phyloP scores from a whole-genome alignment of 2,329 filamentous ascomycete species.

The Cordyceps sp. region DNA sequence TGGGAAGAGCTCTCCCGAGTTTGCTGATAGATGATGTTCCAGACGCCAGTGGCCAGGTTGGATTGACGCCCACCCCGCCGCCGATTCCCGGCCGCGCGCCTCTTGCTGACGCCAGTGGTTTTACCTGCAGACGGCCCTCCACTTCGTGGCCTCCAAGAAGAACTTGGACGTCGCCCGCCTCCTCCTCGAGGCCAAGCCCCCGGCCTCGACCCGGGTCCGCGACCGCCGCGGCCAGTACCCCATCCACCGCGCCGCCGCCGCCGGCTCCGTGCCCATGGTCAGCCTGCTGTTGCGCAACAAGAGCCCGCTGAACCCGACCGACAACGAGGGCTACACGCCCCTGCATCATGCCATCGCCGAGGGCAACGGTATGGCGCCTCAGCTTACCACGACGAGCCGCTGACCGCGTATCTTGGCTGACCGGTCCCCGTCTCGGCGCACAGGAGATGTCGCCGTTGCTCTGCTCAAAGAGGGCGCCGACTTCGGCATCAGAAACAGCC shows the following conservation, averaged over 20 bases:
- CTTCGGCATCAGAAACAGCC: slow-evolving; percentile 54
- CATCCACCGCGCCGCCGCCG: slow-evolving; percentile 79
- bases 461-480: slow-evolving; percentile 78
- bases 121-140: slow-evolving; percentile 64
- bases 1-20: neutral
- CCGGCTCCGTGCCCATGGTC: slow-evolving; percentile 78
- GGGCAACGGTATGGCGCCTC: slow-evolving; percentile 37
- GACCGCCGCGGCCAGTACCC: slow-evolving; percentile 82
- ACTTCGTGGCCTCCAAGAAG: slow-evolving; percentile 82
- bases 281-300: slow-evolving; percentile 58
- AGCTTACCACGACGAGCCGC: neutral
- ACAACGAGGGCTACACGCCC: slow-evolving; percentile 70
- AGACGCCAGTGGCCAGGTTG: slow-evolving; percentile 51
- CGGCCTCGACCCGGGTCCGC: slow-evolving; percentile 61
- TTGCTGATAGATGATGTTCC: neutral
- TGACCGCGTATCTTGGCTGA: neutral
- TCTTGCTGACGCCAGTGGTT: neutral
- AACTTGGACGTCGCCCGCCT: slow-evolving; percentile 68
- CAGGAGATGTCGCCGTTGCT: slow-evolving; percentile 65
- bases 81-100: neutral
- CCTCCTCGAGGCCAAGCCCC: slow-evolving; percentile 52
- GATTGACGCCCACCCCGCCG: neutral
- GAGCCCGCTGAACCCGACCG: slow-evolving; percentile 71
- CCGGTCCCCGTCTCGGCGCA: neutral
- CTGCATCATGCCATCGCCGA: slow-evolving; percentile 78